These are phyloP conservation scores for Lodderomyces jiufengensis DNA, from an alignment of 1,139 yeast genomes.

Conservation along the genomic window DNA sequence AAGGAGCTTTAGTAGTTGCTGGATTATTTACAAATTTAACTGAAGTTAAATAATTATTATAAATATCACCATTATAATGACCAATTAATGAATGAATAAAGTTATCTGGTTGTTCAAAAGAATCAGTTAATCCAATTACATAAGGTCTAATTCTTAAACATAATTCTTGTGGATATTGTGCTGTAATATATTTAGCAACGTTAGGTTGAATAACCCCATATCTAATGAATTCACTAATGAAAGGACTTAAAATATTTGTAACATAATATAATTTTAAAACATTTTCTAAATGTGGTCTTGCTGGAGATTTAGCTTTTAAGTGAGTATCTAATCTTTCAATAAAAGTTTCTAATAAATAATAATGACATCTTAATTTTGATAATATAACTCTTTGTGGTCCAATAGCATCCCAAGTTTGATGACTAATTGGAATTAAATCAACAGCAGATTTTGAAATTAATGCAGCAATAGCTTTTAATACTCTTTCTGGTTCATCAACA, in stretches of 20 bases:
- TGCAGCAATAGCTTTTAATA: slow-evolving; percentile 15
- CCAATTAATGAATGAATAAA: slow-evolving; percentile 86
- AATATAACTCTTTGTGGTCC: slow-evolving; percentile 57
- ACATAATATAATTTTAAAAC: slow-evolving; percentile 26
- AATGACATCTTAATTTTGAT: slow-evolving; percentile 51
- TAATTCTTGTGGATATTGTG: slow-evolving; percentile 43
- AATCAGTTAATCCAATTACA: slow-evolving; percentile 81
- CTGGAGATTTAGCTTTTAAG: slow-evolving; percentile 14
- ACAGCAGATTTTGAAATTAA: slow-evolving; percentile 12
- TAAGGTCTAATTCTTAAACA: slow-evolving; percentile 58
- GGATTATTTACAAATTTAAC: slow-evolving; percentile 54
- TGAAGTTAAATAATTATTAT: slow-evolving; percentile 64
- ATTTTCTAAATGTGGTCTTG: slow-evolving; percentile 14
- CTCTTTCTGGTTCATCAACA: slow-evolving; percentile 15
- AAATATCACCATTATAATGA: slow-evolving; percentile 78
- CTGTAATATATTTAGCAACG: slow-evolving; percentile 38
- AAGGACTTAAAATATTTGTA: slow-evolving; percentile 65
- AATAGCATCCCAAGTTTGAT: slow-evolving; percentile 24
- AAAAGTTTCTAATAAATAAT: slow-evolving; percentile 34
- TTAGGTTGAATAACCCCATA: slow-evolving; percentile 45
- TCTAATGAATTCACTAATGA: slow-evolving; percentile 74
- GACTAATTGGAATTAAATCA: slow-evolving; percentile 14
- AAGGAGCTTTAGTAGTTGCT: slow-evolving; percentile 56
- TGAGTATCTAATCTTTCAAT: slow-evolving; percentile 20
- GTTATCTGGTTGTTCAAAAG: slow-evolving; percentile 83